Evolutionary conservation across 2,329 filamentous ascomycete genomes (phyloP).

Genomic region (Diplodia corticola): DNA sequence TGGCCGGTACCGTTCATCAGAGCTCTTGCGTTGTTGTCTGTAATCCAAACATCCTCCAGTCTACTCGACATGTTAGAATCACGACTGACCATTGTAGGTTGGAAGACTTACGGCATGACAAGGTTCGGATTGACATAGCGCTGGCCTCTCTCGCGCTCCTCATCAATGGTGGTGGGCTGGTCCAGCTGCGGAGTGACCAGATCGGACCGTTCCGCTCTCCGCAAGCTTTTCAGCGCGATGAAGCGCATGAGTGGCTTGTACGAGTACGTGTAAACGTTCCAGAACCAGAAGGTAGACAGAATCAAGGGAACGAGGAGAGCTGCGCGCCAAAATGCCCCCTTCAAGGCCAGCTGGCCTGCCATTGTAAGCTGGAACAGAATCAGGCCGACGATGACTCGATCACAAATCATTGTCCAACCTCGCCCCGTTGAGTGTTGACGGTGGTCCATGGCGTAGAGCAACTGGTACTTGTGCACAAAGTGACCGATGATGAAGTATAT

Average conservation of each 20-base stretch:
- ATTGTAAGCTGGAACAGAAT: slow-evolving; percentile 90
- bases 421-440: slow-evolving; percentile 89
- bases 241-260: slow-evolving; percentile 90
- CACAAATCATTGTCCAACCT: slow-evolving; percentile 96
- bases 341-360: slow-evolving; percentile 78
- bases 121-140: slow-evolving; percentile 77
- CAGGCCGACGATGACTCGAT: slow-evolving; percentile 81
- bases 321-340: slow-evolving; percentile 71
- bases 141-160: slow-evolving; percentile 68
- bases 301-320: slow-evolving; percentile 74
- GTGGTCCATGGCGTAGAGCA: slow-evolving; percentile 98
- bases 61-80: slow-evolving; percentile 40
- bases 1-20: slow-evolving; percentile 4
- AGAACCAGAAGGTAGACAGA: slow-evolving; percentile 83
- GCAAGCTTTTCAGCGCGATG: slow-evolving; percentile 86
- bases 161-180: slow-evolving; percentile 66
- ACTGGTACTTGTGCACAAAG: slow-evolving; percentile 94
- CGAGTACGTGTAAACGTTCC: slow-evolving; percentile 73
- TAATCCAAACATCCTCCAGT: slow-evolving; percentile 70
- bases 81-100: neutral
- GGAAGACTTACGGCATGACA: slow-evolving; percentile 59
- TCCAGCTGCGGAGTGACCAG: slow-evolving; percentile 32
- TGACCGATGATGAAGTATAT: slow-evolving; percentile 82
- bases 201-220: slow-evolving; percentile 58
- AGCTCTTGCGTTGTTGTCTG: slow-evolving; percentile 27